Evolutionary conservation across 1,284 basidiomycete genomes (phyloP), one percentile per base, ranked within the genome.

Genomic region (Exobasidium rhododendri): DNA sequence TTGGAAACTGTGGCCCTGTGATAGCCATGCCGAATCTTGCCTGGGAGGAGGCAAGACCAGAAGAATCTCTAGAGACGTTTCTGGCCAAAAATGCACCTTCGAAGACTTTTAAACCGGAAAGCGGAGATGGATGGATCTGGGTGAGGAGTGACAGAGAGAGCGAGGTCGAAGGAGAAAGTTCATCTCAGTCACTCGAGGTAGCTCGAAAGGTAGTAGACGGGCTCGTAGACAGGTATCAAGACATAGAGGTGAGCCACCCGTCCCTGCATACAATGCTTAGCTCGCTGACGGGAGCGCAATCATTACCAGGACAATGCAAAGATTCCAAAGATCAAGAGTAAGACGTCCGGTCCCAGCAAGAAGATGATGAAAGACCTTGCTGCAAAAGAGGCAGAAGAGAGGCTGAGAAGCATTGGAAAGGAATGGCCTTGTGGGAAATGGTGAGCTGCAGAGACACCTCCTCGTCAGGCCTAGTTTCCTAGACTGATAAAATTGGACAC

Each of bases 71-170:
- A n/a, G 29, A 26, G 14, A 13, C 31, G 22, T 55, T 26, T 14
- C 44, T 60, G 22, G 52, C 22, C 20, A 55, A 17, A 3, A 17
- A 55, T 26, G 14, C 52, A 3, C 52, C 52, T 26, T 55, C 52
- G 14, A 55, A 44, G 17, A 55, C 52, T 32, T 22, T 14, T 22
- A 44, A 14, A 26, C 20, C 5, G 11, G 13, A 20, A 43, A 31
- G 29, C 3, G 52, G 52, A 35, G 52, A 55, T 55, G 52, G 52
- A 6, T 55, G 52, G 52, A 55, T 55, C 3, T 55, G 52, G 52
- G 52, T 55, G 11, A 35, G 17, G 24, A 40, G 32, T 26, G 17
- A 43, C 3, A 14, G 52, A 17, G 4, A 7, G n/a, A 28, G 47
- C 13, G 47, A 50, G 14, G 5, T 28, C 22, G 20, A 50, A 4